Evolutionary conservation across 495 filamentous ascomycete genomes (phyloP).

Genomic region (Penicillium pulvis): DNA sequence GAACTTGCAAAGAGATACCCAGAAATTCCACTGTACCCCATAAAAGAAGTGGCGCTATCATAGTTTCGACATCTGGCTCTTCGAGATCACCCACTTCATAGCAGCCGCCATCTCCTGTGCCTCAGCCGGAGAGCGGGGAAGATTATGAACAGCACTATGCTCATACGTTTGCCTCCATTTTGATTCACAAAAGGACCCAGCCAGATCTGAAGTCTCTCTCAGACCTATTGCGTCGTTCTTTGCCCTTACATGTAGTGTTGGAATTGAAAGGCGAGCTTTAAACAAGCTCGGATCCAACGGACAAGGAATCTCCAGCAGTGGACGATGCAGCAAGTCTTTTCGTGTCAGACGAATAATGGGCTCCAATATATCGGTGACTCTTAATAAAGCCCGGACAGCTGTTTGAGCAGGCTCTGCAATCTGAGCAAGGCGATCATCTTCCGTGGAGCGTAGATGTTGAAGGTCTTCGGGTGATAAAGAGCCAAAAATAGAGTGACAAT

Average conservation of each 20-base stretch:
- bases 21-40: too few species aligned
- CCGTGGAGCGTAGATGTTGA: not conserved
- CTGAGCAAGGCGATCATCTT: not conserved
- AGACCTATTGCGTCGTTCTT: not conserved
- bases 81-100: not conserved
- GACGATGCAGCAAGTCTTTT: not conserved
- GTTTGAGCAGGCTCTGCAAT: not conserved
- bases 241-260: not conserved
- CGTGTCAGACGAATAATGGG: not conserved
- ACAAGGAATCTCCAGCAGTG: not conserved
- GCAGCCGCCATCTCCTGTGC: not conserved
- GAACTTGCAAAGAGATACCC: too few species aligned
- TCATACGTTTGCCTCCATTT: not conserved
- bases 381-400: not conserved
- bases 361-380: not conserved
- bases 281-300: not conserved
- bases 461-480: not conserved
- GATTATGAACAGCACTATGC: not conserved
- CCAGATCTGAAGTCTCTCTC: not conserved
- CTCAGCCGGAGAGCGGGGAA: not conserved
- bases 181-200: not conserved
- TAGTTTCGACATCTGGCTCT: not conserved
- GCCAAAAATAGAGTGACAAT: not conserved
- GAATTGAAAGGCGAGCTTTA: not conserved
- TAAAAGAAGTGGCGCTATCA: not conserved